A percentile compares a stretch with the other conserved stretches of the same genome.
These are phyloP conservation scores for Podila minutissima DNA, from an alignment of 192 early-diverging fungal species.

Conservation along the genomic window DNA sequence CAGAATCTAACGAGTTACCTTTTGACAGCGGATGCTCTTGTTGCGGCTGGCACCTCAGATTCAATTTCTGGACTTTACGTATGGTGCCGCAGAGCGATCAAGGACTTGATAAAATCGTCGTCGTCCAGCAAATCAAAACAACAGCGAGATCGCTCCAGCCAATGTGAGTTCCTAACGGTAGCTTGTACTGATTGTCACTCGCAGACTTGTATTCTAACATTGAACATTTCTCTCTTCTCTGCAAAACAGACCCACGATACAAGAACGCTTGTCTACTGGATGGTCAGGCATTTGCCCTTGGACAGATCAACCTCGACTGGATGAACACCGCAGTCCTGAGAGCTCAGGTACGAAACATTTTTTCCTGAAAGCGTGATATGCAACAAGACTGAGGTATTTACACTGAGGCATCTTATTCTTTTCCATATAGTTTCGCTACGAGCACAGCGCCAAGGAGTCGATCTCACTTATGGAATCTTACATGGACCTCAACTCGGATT, in stretches of 20 bases:
- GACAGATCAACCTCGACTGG: constrained; percentile 42
- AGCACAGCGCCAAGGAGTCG: constrained; percentile 28
- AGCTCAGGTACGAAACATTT: constrained; percentile 22
- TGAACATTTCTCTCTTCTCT: too few relatives aligned
- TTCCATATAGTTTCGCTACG: constrained; percentile 27
- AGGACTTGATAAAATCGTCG: constrained; percentile 36
- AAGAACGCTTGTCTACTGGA: constrained; percentile 30
- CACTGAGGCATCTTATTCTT: too few relatives aligned
- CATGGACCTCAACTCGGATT: not conserved
- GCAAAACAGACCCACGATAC: constrained; percentile 27
- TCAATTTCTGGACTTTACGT: constrained; percentile 51
- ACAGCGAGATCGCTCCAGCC: constrained; percentile 33
- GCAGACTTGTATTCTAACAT: not conserved
- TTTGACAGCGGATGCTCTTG: constrained; percentile 36
- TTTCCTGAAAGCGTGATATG: too few relatives aligned
- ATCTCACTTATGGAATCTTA: constrained; percentile 6
- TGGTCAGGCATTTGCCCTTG: constrained; percentile 28
- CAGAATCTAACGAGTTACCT: not conserved
- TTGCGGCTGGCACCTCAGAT: constrained; percentile 30
- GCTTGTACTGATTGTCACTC: not conserved
- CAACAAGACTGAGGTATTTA: too few relatives aligned
- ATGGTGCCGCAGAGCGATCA: constrained; percentile 48
- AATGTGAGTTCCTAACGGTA: constrained; percentile 16
- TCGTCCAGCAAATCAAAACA: constrained; percentile 27
- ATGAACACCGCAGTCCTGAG: constrained; percentile 30